Evolutionary conservation across 2,329 filamentous ascomycete species (phyloP), one percentile per base, ranked within the genome.

Genomic region (Clonostachys rosea): DNA sequence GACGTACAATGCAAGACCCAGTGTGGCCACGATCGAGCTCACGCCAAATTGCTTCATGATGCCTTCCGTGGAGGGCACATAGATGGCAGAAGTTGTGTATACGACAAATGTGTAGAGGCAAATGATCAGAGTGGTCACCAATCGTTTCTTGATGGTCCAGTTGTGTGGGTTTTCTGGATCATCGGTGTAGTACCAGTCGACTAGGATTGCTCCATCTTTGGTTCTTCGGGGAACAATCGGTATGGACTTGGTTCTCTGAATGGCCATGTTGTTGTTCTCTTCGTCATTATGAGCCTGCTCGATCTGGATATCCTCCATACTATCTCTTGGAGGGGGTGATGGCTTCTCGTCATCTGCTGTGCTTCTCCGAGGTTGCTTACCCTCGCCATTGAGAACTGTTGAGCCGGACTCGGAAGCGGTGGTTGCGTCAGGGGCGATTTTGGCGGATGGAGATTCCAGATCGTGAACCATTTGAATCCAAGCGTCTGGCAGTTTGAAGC

Each of bases 1-100:
- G 2, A 86, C 81, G 56, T 84, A 86, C 49, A 86, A 71, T 0
- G 80, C 74, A 6, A 86, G 68, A 0, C 80, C 81, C 0, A 86
- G 67, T 0, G 76, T 75, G 3, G 79, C 77, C 10, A 74, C 68
- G 10, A 76, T 66, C 33, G 70, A 60, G 18, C 68, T 68, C 39
- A 85, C 75, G 33, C 70, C 69, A 52, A 84, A 86, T 16, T 68
- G 65, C 9, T 63, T 51, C 59, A 76, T 74, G 14, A 86, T 67
- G 8, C 75, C 75, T 30, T 59, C 54, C 34, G 64, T 62, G 11
- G 69, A 71, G 7, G 73, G 63, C 1, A 71, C 73, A 56, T 75
- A 77, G 51, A 76, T 76, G 45, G 73, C 64, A 0, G 66, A 71
- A 2, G 65, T 64, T 5, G 68, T 69, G 62, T 81, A 83, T 48